phyloP scores from a whole-genome alignment of 1,284 basidiomycete species.

The Bondarzewia mesenterica region DNA sequence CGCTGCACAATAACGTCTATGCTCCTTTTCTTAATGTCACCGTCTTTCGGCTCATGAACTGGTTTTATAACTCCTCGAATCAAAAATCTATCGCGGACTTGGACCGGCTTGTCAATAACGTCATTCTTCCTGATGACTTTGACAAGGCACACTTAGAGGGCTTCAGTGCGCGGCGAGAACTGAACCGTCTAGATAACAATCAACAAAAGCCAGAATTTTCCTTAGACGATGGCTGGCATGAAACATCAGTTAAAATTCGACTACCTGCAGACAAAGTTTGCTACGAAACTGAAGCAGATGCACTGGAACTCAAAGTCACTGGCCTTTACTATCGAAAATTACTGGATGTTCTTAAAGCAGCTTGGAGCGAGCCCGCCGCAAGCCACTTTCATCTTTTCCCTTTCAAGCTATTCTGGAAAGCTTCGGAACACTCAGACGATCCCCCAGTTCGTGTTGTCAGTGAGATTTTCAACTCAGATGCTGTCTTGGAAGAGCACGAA shows the following conservation, averaged over 20 bases:
- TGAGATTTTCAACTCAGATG: conserved; percentile 1
- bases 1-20: too few species aligned
- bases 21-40: conserved; percentile 10
- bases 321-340: conserved; percentile 10
- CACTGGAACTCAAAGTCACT: background rate
- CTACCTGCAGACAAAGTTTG: background rate
- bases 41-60: conserved; percentile 8
- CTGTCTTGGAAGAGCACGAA: background rate
- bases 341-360: conserved; percentile 11
- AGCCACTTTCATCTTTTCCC: conserved; percentile 12
- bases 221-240: background rate
- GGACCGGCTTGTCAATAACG: conserved; percentile 8
- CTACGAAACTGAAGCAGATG: background rate
- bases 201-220: background rate
- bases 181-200: conserved; percentile 2
- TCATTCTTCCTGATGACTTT: conserved; percentile 9
- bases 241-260: background rate
- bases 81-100: conserved; percentile 10
- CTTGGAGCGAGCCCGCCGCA: conserved; percentile 5
- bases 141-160: background rate
- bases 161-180: conserved; percentile 6
- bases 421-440: background rate
- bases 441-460: background rate
- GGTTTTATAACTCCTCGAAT: too few species aligned
- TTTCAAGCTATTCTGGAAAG: background rate